Conservation (phyloP, 805 yeast species). For the Tetrapisispora nanseiensis region DNA sequence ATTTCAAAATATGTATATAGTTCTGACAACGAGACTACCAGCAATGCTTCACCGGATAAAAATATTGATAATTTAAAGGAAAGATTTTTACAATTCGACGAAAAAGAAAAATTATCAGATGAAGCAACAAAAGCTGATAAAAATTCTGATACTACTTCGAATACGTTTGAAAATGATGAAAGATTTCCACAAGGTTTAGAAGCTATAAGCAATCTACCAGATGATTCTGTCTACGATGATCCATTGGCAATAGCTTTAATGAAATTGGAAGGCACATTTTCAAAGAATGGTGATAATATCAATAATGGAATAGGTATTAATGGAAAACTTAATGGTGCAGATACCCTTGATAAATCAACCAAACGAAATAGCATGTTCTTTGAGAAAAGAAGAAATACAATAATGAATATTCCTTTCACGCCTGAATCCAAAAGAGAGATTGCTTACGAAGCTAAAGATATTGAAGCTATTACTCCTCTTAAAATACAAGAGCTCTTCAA, state of each 20-base stretch:
- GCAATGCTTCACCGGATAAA: conserved; percentile 26
- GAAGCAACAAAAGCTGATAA: neutral
- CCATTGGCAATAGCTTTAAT: conserved; percentile 66
- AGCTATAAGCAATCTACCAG: conserved; percentile 77
- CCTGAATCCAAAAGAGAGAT: conserved; percentile 14
- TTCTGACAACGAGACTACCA: conserved; percentile 21
- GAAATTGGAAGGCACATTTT: conserved; percentile 64
- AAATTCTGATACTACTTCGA: neutral
- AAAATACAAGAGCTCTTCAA: conserved; percentile 19
- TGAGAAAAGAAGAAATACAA: conserved; percentile 33
- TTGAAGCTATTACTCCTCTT: conserved; percentile 5
- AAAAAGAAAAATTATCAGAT: neutral
- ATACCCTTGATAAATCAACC: conserved; percentile 1
- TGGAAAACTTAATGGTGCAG: neutral
- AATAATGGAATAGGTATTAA: conserved; percentile 8
- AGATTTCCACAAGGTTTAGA: conserved; percentile 6
- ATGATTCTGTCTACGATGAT: conserved; percentile 55
- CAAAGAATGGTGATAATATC: conserved; percentile 7
- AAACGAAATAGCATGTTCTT: conserved; percentile 28
- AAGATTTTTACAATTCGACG: conserved; percentile 18
- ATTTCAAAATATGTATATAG: conserved; percentile 17
- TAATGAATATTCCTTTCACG: conserved; percentile 28
- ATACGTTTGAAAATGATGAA: conserved; percentile 3
- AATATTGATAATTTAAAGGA: conserved; percentile 25
- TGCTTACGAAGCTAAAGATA: conserved; percentile 3